Evolutionary conservation across 2,329 filamentous ascomycete genomes (phyloP).

Genomic region (Sarocladiaceae sp.): DNA sequence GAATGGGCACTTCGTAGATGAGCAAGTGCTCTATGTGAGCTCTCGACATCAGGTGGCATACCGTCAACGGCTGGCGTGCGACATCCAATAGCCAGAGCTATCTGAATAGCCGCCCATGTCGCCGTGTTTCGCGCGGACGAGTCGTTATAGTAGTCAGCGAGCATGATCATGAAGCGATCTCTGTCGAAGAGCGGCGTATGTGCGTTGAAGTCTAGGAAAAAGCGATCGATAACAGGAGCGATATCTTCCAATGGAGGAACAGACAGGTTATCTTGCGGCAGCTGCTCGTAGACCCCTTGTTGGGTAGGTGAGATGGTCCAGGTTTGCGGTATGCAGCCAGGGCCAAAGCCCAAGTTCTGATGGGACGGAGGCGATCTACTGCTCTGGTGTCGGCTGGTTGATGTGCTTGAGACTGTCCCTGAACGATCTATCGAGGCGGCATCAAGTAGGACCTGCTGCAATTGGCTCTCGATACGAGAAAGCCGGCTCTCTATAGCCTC

Average conservation of each 20-base stretch:
- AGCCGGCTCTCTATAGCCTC: constrained; percentile 2
- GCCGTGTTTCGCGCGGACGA: constrained; percentile 16
- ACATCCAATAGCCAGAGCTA: constrained; percentile 31
- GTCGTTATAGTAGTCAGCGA: constrained; percentile 28
- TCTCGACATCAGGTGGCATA: constrained; percentile 10
- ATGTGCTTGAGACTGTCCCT: background rate
- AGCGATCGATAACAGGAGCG: constrained; percentile 28
- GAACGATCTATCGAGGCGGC: background rate
- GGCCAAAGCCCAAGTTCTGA: background rate
- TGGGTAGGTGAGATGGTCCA: constrained; percentile 1
- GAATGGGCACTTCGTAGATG: constrained; percentile 32
- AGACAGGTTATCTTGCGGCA: constrained; percentile 13
- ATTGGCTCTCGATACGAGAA: constrained; percentile 2
- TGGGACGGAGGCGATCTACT: background rate
- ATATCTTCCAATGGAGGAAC: constrained; percentile 29
- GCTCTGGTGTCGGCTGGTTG: background rate
- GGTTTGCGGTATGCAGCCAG: background rate
- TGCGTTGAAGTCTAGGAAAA: constrained; percentile 29
- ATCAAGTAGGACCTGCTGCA: background rate
- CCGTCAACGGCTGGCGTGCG: constrained; percentile 18
- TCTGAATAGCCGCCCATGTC: constrained; percentile 32
- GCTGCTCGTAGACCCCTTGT: background rate
- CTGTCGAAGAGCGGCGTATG: constrained; percentile 32
- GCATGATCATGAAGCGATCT: constrained; percentile 27
- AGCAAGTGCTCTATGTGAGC: constrained; percentile 18